A percentile compares a stretch with the other conserved stretches of the same genome.
Conservation (phyloP, 108 stramenopile genomes). For the Chaetoceros tenuissimus region DNA sequence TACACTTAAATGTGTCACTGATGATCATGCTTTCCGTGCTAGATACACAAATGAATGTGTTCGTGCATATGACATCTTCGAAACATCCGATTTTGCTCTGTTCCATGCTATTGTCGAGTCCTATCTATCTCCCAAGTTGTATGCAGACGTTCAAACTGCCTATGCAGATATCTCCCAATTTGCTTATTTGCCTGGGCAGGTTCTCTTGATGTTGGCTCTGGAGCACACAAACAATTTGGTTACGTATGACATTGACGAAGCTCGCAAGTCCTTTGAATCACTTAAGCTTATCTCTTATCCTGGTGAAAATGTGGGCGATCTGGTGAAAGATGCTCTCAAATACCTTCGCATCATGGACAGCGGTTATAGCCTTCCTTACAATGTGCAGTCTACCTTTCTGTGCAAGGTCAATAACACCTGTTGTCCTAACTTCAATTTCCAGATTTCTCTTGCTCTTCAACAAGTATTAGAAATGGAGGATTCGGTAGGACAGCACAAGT, state of each 20-base stretch:
- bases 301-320: constrained; percentile 1
- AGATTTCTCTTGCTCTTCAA: neutral
- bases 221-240: constrained; percentile 1
- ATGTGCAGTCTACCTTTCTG: neutral
- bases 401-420: neutral
- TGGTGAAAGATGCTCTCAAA: constrained; percentile 1
- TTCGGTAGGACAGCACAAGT: neutral
- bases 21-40: too few species aligned
- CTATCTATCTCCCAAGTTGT: neutral
- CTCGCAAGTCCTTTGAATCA: neutral
- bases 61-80: constrained; percentile 1
- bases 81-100: neutral
- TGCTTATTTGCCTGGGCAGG: neutral
- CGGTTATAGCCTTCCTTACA: neutral
- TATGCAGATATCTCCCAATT: neutral
- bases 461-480: neutral
- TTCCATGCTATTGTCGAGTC: neutral
- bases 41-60: too few species aligned
- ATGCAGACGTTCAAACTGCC: neutral
- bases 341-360: constrained; percentile 1
- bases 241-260: neutral
- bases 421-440: neutral
- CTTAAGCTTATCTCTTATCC: neutral
- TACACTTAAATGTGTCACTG: too few species aligned
- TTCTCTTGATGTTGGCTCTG: constrained; percentile 1